Evolutionary conservation across 2,329 filamentous ascomycete genomes (phyloP), one percentile per base, ranked within the genome.

Genomic region (Ciborinia camelliae): DNA sequence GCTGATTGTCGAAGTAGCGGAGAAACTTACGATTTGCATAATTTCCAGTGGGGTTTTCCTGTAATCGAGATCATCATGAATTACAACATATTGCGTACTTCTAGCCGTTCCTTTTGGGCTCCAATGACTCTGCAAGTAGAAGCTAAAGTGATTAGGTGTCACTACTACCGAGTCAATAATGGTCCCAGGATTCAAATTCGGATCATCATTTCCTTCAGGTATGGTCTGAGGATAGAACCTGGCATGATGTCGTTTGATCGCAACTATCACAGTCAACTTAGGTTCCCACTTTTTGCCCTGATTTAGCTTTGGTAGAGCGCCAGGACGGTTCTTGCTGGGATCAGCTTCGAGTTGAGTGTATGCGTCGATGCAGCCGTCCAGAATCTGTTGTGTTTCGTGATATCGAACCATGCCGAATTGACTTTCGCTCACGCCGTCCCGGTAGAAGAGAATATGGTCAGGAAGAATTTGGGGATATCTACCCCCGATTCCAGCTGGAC

Each of bases 41-140:
- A 28, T 15, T 43, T 20, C 2, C 2, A 32, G 73, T 94, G 86
- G 0, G 94, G 80, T 66, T 84, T 79, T 68, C 91, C 84, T 0
- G 88, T 86, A 0, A 86, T 67, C 18, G 79, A 77, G 77, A 89
- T 26, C 35, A 18, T 54, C 52, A 18, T 41, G 23, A 5, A 62
- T 7, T 4, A 62, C 23, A 8, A 62, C 58, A 15, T 62, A 62
- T 4, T 62, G 35, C 12, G 30, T 23, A 23, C 61, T n/a, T 71
- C 9, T 32, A n/a, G 58, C 58, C 3, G 58, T 62, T 5, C 47
- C 58, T 3, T 52, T 18, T 15, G 58, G 32, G 28, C 32, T 62
- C 3, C 9, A 6, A 41, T 55, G 35, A 15, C 53, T 52, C 28
- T 62, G 45, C 18, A 62, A 26, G 35, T 52, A 62, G 23, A 62